A percentile compares a stretch with the other conserved stretches of the same genome.
These are phyloP conservation scores for Venturiaceae sp. DNA, from an alignment of 2,329 filamentous ascomycete genomes.

Conservation along the genomic window DNA sequence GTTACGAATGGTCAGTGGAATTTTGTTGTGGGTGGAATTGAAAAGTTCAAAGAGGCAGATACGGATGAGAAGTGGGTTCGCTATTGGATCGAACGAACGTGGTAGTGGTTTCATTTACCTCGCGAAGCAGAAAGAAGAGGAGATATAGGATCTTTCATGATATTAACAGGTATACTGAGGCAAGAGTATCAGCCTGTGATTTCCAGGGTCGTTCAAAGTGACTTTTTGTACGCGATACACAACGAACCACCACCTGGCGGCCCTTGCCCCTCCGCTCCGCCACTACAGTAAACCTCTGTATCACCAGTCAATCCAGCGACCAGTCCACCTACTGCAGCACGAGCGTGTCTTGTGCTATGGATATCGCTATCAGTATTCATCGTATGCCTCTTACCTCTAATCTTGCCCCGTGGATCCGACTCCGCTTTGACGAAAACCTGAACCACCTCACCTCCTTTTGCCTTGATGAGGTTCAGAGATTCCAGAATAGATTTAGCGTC, in stretches of 20 bases:
- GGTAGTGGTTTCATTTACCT: no score
- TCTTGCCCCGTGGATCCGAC: neutral
- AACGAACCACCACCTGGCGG: neutral
- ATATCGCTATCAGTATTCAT: neutral
- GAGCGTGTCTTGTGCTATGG: neutral
- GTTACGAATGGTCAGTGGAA: no score
- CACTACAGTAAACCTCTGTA: neutral
- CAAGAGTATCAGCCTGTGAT: no score
- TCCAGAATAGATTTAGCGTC: neutral
- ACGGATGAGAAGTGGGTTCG: no score
- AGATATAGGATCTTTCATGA: no score
- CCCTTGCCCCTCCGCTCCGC: conserved; percentile 1
- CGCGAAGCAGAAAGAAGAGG: no score
- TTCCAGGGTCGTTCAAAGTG: no score
- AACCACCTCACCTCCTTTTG: neutral
- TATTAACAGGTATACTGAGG: no score
- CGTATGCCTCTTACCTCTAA: neutral
- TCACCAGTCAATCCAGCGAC: neutral
- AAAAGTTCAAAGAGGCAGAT: no score
- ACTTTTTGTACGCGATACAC: neutral
- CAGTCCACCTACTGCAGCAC: neutral
- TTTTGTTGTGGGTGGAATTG: no score
- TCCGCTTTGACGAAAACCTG: neutral
- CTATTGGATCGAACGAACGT: no score
- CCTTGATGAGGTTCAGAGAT: neutral